These are phyloP conservation scores for Nannochloropsis oceanica DNA, from an alignment of 108 stramenopile genomes.

Conservation along the genomic window DNA sequence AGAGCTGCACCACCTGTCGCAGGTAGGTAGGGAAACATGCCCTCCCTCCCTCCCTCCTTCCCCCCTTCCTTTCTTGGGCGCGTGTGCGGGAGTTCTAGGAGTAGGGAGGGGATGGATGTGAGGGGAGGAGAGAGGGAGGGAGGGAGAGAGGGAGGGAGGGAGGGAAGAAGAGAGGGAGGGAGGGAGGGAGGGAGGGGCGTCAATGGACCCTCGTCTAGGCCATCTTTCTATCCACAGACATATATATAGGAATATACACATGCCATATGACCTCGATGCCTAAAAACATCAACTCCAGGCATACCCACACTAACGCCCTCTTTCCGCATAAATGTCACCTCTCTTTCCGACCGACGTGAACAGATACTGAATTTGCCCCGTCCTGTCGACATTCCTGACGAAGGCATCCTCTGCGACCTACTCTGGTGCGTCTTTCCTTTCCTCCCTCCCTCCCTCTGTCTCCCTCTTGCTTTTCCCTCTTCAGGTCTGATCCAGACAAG, in stretches of 20 bases:
- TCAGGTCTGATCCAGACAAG: neutral
- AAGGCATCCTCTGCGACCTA: slow-evolving; percentile 34
- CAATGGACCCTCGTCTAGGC: neutral
- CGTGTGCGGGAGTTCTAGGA: neutral
- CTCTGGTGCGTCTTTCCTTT: slow-evolving; percentile 6
- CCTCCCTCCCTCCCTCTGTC: neutral
- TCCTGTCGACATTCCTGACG: slow-evolving; percentile 32
- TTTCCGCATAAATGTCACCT: no score
- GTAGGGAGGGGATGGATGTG: neutral
- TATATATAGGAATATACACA: no score
- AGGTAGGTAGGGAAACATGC: neutral
- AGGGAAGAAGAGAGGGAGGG: neutral
- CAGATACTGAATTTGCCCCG: neutral
- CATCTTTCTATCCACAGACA: no score
- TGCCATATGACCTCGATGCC: no score
- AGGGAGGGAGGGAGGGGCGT: neutral
- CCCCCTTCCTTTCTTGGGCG: neutral
- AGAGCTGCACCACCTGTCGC: slow-evolving; percentile 35
- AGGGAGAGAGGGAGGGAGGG: neutral
- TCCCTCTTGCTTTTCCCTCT: neutral
- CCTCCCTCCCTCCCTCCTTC: neutral
- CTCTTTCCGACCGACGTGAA: no score
- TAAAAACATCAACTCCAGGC: no score
- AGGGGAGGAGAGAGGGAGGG: neutral
- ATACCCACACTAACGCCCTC: no score